Conservation (phyloP, 208 protist genomes). For the Plasmodiophora brassicae region DNA sequence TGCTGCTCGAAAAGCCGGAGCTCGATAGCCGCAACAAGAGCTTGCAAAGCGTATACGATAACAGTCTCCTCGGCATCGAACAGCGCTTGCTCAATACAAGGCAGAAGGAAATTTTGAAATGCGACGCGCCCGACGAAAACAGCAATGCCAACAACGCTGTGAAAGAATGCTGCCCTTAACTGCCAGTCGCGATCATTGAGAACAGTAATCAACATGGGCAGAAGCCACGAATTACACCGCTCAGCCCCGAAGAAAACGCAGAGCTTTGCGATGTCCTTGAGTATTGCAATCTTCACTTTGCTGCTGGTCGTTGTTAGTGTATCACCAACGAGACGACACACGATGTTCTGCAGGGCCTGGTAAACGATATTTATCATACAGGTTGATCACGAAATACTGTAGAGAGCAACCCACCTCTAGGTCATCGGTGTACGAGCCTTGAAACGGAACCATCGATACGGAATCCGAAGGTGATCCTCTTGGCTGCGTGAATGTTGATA, state of each 20-base stretch:
- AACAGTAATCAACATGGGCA: constrained; percentile 12
- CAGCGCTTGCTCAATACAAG: constrained; percentile 14
- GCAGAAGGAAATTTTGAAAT: constrained; percentile 27
- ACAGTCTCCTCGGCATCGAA: constrained; percentile 24
- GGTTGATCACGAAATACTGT: neutral
- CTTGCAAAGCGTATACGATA: neutral
- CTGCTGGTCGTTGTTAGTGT: neutral
- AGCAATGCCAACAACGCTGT: neutral
- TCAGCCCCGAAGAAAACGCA: neutral
- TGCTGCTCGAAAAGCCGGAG: neutral
- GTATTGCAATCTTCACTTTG: neutral
- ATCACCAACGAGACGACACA: constrained; percentile 16
- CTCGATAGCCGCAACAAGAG: neutral
- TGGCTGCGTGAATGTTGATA: neutral
- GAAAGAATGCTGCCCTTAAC: neutral
- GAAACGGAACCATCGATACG: neutral
- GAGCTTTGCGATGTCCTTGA: neutral
- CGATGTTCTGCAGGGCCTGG: neutral
- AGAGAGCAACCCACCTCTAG: neutral
- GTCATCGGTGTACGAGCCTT: neutral
- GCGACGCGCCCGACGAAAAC: neutral
- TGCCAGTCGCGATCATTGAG: constrained; percentile 28
- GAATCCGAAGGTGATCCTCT: too few relatives aligned
- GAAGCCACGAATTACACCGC: constrained; percentile 2
- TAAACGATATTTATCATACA: neutral